A percentile compares a stretch with the other conserved stretches of the same genome.
These are phyloP conservation scores for Stephania cephalantha DNA, from an alignment of 164 flowering plant species.

Conservation along the genomic window DNA sequence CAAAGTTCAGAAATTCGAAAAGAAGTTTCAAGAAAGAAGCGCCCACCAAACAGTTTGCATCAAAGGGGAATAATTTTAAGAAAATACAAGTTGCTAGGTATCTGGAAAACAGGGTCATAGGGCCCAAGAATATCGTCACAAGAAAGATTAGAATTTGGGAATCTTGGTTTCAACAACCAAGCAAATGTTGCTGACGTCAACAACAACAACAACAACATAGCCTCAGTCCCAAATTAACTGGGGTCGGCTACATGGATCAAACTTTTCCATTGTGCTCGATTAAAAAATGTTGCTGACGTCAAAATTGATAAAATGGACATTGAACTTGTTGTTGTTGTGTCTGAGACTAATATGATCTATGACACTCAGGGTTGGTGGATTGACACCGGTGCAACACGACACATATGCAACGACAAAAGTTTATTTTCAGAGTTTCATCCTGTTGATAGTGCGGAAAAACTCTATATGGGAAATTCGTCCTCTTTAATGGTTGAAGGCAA, in stretches of 20 bases:
- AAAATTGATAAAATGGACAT: background rate
- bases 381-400: background rate
- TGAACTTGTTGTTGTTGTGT: background rate
- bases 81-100: background rate
- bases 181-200: background rate
- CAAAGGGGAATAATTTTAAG: background rate
- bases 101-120: slow-evolving; percentile 1
- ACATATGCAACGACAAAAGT: background rate
- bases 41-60: no score
- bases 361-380: background rate
- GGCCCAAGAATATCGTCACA: background rate
- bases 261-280: no score
- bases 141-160: background rate
- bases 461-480: background rate
- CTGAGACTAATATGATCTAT: background rate
- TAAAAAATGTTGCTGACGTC: background rate
- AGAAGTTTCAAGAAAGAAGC: no score
- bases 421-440: background rate
- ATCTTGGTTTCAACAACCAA: background rate
- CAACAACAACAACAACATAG: no score
- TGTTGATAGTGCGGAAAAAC: background rate
- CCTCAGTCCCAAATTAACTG: no score
- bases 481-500: background rate
- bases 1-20: no score
- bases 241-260: no score